These are phyloP conservation scores for Taphrina communis DNA, from an alignment of 1,139 yeast genomes.

Conservation along the genomic window DNA sequence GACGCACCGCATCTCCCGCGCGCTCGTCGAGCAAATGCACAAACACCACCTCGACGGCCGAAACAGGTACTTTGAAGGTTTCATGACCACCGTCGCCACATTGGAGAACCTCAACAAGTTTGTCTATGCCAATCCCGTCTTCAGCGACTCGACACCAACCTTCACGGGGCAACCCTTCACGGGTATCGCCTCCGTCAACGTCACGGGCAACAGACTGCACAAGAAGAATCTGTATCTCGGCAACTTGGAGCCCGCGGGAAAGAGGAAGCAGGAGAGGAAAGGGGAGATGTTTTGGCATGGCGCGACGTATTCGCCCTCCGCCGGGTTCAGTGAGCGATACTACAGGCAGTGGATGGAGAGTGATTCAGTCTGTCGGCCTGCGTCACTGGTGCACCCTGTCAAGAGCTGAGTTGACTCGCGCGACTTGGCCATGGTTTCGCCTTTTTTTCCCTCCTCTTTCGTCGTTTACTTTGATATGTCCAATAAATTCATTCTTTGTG, in stretches of 20 bases:
- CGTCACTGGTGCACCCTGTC: slow-evolving; percentile 14
- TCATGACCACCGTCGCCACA: slow-evolving; percentile 19
- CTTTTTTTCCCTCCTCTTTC: too few relatives aligned
- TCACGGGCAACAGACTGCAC: neutral
- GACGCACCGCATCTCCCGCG: slow-evolving; percentile 13
- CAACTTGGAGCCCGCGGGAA: slow-evolving; percentile 1
- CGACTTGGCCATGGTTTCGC: too few relatives aligned
- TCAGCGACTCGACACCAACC: neutral
- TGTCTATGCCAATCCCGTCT: slow-evolving; percentile 23
- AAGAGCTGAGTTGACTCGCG: neutral
- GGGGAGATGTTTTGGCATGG: slow-evolving; percentile 11
- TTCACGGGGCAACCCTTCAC: slow-evolving; percentile 20
- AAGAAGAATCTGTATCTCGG: slow-evolving; percentile 5
- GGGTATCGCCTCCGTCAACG: slow-evolving; percentile 13
- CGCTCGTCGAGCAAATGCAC: slow-evolving; percentile 13
- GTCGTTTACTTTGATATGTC: too few relatives aligned
- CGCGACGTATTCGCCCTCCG: slow-evolving; percentile 12
- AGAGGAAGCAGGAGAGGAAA: neutral
- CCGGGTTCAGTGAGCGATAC: slow-evolving; percentile 4
- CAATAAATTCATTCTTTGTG: too few relatives aligned
- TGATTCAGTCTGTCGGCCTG: slow-evolving; percentile 11
- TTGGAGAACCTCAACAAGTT: slow-evolving; percentile 2
- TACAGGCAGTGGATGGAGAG: slow-evolving; percentile 8
- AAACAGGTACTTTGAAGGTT: slow-evolving; percentile 17
- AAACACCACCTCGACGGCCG: slow-evolving; percentile 5